phyloP scores from a whole-genome alignment of 2,329 filamentous ascomycete species.

The Exophiala aquamarina region DNA sequence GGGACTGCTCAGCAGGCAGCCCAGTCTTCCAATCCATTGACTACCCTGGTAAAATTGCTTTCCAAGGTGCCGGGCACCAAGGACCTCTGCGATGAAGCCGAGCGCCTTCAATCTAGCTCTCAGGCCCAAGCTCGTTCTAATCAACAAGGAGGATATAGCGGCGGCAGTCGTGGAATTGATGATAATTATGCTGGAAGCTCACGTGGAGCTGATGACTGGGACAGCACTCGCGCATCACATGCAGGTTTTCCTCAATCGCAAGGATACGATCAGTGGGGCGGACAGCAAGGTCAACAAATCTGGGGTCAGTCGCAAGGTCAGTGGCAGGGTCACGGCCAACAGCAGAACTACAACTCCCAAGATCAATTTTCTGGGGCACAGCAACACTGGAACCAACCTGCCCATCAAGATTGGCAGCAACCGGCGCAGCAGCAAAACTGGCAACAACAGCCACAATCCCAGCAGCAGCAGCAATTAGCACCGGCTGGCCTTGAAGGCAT shows the following conservation, averaged over 20 bases:
- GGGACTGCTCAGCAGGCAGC: slow-evolving; percentile 63
- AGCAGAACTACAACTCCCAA: slow-evolving; percentile 15
- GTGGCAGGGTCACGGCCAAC: slow-evolving; percentile 10
- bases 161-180: slow-evolving; percentile 28
- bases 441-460: slow-evolving; percentile 14
- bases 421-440: slow-evolving; percentile 11
- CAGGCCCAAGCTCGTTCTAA: slow-evolving; percentile 65
- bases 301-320: slow-evolving; percentile 1
- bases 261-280: slow-evolving; percentile 15
- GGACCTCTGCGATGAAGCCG: slow-evolving; percentile 66
- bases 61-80: slow-evolving; percentile 72
- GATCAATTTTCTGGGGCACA: slow-evolving; percentile 10
- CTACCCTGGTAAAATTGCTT: slow-evolving; percentile 70
- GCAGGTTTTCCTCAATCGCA: slow-evolving; percentile 38
- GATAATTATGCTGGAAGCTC: slow-evolving; percentile 25
- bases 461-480: slow-evolving; percentile 32
- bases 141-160: slow-evolving; percentile 35
- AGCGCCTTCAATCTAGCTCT: slow-evolving; percentile 60
- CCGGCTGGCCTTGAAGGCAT: slow-evolving; percentile 67
- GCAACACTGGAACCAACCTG: slow-evolving; percentile 15
- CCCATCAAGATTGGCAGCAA: slow-evolving; percentile 11
- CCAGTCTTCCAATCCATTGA: slow-evolving; percentile 43
- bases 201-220: slow-evolving; percentile 36
- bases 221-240: slow-evolving; percentile 16
- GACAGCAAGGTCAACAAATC: slow-evolving; percentile 11